Percentiles rank a stretch among this genome's conserved stretches.
Conservation (phyloP, 179 eudicot species). For the Beta macrorhiza region DNA sequence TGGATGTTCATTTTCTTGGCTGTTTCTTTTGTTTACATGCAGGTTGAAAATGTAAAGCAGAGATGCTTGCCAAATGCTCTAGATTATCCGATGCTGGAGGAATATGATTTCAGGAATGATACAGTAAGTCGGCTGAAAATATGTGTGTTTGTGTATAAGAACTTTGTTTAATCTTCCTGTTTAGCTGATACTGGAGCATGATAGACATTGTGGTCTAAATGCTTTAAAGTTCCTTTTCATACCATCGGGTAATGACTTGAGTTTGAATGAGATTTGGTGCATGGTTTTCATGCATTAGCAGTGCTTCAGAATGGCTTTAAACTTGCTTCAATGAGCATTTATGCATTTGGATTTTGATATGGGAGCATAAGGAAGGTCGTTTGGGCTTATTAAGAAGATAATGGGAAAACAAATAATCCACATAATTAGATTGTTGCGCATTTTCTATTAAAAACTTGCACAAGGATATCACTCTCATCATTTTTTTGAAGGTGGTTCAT, state of each 20-base stretch:
- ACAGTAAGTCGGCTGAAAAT: conserved; percentile 51
- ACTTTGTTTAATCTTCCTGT: neutral
- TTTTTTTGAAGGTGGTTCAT: neutral
- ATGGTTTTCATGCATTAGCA: neutral
- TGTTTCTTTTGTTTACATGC: conserved; percentile 23
- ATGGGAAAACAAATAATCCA: neutral
- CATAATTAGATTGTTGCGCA: neutral
- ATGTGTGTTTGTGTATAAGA: neutral
- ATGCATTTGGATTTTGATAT: neutral
- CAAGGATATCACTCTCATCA: neutral
- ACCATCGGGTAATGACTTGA: neutral
- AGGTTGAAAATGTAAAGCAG: conserved; percentile 98
- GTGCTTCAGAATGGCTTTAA: neutral
- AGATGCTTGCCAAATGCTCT: conserved; percentile 91
- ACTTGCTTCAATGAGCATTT: neutral
- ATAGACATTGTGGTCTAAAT: too few relatives aligned
- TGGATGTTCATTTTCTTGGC: neutral
- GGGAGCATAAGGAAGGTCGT: neutral
- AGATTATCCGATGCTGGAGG: conserved; percentile 98
- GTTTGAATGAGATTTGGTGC: neutral
- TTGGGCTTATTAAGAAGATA: too few relatives aligned
- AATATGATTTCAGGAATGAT: conserved; percentile 95
- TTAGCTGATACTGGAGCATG: neutral
- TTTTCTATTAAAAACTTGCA: neutral
- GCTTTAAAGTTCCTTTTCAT: neutral